phyloP scores from a whole-genome alignment of 139 green algal species.

The Chlamydomonas sp. region DNA sequence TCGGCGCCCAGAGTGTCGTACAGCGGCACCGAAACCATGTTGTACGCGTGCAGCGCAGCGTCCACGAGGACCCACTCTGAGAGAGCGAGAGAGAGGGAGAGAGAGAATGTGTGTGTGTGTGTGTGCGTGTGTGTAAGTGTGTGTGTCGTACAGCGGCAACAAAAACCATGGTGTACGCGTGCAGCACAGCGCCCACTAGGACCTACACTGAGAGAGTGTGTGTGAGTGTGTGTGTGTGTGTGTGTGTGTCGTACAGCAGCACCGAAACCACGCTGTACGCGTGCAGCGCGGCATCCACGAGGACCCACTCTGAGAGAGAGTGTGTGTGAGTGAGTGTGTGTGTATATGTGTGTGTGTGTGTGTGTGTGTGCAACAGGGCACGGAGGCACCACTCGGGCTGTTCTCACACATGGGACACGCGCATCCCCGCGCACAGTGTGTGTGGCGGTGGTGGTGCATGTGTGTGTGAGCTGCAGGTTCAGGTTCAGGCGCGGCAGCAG shows the following conservation, averaged over 20 bases:
- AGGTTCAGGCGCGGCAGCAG: too few species aligned
- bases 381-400: too few species aligned
- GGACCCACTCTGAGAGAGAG: conserved; percentile 72
- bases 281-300: conserved; percentile 77
- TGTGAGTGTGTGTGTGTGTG: too few species aligned
- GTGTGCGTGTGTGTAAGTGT: background rate
- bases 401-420: too few species aligned
- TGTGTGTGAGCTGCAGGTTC: too few species aligned
- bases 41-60: conserved; percentile 75
- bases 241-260: conserved; percentile 90
- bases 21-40: conserved; percentile 83
- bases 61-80: conserved; percentile 90
- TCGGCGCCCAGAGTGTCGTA: conserved; percentile 96
- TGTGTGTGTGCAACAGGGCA: too few species aligned
- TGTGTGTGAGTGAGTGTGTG: too few species aligned
- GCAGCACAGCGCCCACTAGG: conserved; percentile 72
- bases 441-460: too few species aligned
- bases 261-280: conserved; percentile 84
- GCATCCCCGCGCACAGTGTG: too few species aligned
- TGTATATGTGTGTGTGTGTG: too few species aligned
- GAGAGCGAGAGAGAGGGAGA: background rate
- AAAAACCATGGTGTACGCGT: conserved; percentile 78
- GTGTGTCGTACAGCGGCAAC: conserved; percentile 44
- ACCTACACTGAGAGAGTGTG: conserved; percentile 80
- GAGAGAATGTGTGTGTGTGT: too few species aligned